These are phyloP conservation scores for Lodderomyces beijingensis DNA, from an alignment of 1,139 yeast species.

Conservation along the genomic window DNA sequence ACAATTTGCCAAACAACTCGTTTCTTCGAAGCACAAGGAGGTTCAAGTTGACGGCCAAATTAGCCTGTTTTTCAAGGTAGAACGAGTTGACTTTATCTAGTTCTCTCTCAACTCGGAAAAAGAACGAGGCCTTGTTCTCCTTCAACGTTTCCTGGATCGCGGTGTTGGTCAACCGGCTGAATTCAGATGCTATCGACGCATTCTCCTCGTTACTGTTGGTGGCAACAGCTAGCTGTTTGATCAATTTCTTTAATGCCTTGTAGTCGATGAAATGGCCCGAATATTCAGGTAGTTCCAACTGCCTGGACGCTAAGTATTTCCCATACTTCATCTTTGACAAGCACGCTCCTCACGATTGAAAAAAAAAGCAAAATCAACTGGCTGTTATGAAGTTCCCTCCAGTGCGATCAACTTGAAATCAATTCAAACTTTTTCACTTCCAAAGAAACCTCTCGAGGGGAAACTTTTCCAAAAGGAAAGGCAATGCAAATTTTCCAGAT, in stretches of 20 bases:
- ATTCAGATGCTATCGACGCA: slow-evolving; percentile 7
- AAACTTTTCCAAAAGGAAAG: no score
- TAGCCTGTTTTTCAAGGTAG: slow-evolving; percentile 87
- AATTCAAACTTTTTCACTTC: no score
- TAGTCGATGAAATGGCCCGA: slow-evolving; percentile 91
- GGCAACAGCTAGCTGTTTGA: slow-evolving; percentile 57
- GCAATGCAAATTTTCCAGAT: no score
- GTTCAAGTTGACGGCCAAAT: slow-evolving; percentile 72
- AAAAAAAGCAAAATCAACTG: no score
- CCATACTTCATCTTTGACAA: slow-evolving; percentile 71
- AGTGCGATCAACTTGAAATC: no score
- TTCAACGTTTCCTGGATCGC: slow-evolving; percentile 61
- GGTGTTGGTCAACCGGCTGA: slow-evolving; percentile 17
- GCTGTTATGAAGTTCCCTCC: no score
- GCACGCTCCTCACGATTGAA: no score
- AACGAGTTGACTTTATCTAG: slow-evolving; percentile 89
- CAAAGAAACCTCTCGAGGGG: no score
- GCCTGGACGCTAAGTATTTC: slow-evolving; percentile 89
- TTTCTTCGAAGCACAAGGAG: slow-evolving; percentile 68
- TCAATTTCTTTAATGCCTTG: slow-evolving; percentile 81
- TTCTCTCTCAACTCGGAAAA: slow-evolving; percentile 89
- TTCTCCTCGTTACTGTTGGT: background rate
- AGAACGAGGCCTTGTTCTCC: slow-evolving; percentile 89
- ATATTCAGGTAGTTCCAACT: slow-evolving; percentile 91
- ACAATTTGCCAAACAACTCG: slow-evolving; percentile 45